Percentiles rank a stretch among this genome's conserved stretches.
Evolutionary conservation across 2,329 filamentous ascomycete species (phyloP).

Genomic region (Drechslerella dactyloides): DNA sequence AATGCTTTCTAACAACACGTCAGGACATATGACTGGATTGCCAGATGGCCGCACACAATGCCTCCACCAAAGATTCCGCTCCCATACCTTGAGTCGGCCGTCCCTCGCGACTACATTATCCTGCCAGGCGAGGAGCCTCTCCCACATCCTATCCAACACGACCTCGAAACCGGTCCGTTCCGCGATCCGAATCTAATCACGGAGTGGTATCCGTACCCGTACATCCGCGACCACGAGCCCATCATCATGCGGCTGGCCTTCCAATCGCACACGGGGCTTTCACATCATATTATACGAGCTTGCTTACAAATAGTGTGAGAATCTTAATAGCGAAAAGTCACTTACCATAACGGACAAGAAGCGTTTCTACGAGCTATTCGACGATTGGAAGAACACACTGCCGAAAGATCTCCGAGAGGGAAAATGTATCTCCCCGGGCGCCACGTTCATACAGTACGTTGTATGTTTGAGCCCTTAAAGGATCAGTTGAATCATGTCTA

Average conservation of each 20-base stretch:
- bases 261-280: conserved; percentile 19
- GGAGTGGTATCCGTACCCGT: conserved; percentile 31
- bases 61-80: conserved; percentile 21
- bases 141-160: conserved; percentile 29
- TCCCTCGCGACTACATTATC: conserved; percentile 9
- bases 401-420: conserved; percentile 20
- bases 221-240: conserved; percentile 23
- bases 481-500: too few species aligned
- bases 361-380: conserved; percentile 25
- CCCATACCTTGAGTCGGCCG: conserved; percentile 24
- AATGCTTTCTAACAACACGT: not conserved
- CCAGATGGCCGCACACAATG: conserved; percentile 31
- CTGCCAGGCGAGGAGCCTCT: not conserved
- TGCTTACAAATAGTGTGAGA: conserved; percentile 14
- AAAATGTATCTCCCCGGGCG: conserved; percentile 19
- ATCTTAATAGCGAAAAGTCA: conserved; percentile 19
- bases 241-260: conserved; percentile 27
- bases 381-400: conserved; percentile 32
- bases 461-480: not conserved
- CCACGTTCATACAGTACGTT: conserved; percentile 33
- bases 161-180: conserved; percentile 20
- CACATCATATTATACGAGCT: conserved; percentile 38
- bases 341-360: conserved; percentile 25
- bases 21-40: conserved; percentile 39
- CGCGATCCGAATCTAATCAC: conserved; percentile 2